Evolutionary conservation across 257 asterid species (phyloP).

Genomic region (Dorcoceras hygrometricum): DNA sequence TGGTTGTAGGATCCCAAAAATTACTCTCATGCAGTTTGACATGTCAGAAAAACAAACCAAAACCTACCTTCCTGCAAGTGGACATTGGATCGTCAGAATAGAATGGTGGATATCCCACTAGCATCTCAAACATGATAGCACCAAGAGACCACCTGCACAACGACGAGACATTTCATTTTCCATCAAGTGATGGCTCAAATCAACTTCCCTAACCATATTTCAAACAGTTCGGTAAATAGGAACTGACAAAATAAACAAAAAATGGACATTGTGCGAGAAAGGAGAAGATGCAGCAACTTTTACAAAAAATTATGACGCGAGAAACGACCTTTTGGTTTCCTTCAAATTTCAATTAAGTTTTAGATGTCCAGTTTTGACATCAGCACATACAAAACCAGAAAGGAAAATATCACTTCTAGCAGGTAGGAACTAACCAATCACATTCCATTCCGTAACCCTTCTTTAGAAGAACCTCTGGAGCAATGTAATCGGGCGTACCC

Average conservation of each 20-base stretch:
- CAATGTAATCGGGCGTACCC: slow-evolving; percentile 97
- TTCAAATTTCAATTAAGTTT: no score
- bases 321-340: no score
- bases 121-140: slow-evolving; percentile 98
- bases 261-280: not conserved
- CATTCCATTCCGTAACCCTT: slow-evolving; percentile 99
- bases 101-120: slow-evolving; percentile 97
- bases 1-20: no score
- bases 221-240: not conserved
- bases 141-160: slow-evolving; percentile 98
- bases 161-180: slow-evolving; percentile 25
- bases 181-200: slow-evolving; percentile 17
- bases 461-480: no score
- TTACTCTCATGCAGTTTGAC: not conserved
- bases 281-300: not conserved
- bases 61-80: slow-evolving; percentile 90
- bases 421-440: slow-evolving; percentile 72
- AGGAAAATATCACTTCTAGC: not conserved
- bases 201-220: slow-evolving; percentile 12
- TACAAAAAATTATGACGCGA: no score
- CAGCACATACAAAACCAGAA: not conserved
- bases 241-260: not conserved
- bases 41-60: slow-evolving; percentile 20
- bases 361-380: not conserved
- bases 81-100: slow-evolving; percentile 99